Base-by-base conservation (phyloP, 1,139 yeast species). In the Meyerozyma sp. region DNA sequence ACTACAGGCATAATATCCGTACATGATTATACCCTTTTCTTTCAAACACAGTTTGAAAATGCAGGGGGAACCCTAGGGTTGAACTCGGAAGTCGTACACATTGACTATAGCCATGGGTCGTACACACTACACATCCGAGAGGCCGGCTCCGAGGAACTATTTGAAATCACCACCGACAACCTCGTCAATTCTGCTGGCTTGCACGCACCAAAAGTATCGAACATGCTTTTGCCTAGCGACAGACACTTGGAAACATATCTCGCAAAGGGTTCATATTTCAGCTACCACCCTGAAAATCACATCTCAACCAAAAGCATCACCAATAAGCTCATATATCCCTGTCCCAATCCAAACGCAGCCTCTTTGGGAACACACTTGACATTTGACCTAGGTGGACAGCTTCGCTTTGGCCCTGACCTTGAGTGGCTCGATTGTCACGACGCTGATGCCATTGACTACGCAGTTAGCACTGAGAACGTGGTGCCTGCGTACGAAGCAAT, bases 301-400 rank as follows among this genome's bases (percentile, higher is more conserved):
- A 63, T 68, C 8, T 53, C 59, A 2, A 23, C 50, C 3, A 39
- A 50, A 2, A 42, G 42, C 6, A 60, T 62, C 52, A 68, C 65
- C 55, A 70, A 57, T 44, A 64, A 70, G 46, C 60, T 82, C 40
- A 67, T 90, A 0, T 90, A 90, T 57, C 97, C 97, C 0, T 84
- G 90, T 46, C 94, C 95, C 1, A 76, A 78, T 9, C 77, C 82
- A 2, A 81, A 84, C 46, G 78, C 82, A 1, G 82, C 86, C 4
- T 84, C 95, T 0, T 68, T 90, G 43, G 97, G 97, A 0, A 86
- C 94, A 0, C 97, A 90, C 65, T 66, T 90, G 47, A 90, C 97
- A 0, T 68, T 90, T 40, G 95, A 88, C 56, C 64, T 90, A 43
- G 93, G 87, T 3, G 95, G 95, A 0, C 84, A 82, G 53, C 63